Conservation (phyloP, 2,329 filamentous ascomycete species). For the Dothistroma pini region DNA sequence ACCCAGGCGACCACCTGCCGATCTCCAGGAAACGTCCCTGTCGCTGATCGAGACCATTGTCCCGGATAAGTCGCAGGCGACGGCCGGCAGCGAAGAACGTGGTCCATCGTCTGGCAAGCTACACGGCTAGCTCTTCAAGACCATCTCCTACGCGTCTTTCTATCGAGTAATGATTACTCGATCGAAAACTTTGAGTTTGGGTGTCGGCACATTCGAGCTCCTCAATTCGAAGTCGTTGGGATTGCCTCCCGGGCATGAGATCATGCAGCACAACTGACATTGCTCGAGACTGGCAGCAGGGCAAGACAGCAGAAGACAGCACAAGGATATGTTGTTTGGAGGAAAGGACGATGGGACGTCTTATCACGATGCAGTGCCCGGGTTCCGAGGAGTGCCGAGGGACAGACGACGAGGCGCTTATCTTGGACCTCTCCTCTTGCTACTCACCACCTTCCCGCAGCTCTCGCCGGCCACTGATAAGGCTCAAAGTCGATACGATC, state of each 20-base stretch:
- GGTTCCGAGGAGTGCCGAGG: neutral
- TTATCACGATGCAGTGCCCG: neutral
- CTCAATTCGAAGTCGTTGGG: neutral
- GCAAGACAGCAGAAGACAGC: neutral
- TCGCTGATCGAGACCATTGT: neutral
- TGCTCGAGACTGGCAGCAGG: neutral
- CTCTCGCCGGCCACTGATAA: constrained; percentile 14
- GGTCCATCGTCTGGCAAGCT: constrained; percentile 1
- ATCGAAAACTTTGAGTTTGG: constrained; percentile 13
- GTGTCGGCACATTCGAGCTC: constrained; percentile 1
- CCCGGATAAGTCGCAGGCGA: neutral
- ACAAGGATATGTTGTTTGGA: neutral
- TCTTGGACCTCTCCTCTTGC: neutral
- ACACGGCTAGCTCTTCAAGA: neutral
- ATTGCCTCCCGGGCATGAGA: neutral
- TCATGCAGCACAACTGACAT: neutral
- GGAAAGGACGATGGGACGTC: neutral
- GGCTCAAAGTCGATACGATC: constrained; percentile 18
- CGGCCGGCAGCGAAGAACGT: neutral
- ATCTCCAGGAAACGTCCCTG: neutral
- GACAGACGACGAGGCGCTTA: neutral
- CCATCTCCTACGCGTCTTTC: neutral
- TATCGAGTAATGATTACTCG: constrained; percentile 25
- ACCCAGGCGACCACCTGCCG: neutral
- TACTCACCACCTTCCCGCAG: constrained; percentile 1